Evolutionary conservation across 1,139 yeast genomes (phyloP), one percentile per base, ranked within the genome.

Genomic region (Yamadazyma kanchanaburiensis): DNA sequence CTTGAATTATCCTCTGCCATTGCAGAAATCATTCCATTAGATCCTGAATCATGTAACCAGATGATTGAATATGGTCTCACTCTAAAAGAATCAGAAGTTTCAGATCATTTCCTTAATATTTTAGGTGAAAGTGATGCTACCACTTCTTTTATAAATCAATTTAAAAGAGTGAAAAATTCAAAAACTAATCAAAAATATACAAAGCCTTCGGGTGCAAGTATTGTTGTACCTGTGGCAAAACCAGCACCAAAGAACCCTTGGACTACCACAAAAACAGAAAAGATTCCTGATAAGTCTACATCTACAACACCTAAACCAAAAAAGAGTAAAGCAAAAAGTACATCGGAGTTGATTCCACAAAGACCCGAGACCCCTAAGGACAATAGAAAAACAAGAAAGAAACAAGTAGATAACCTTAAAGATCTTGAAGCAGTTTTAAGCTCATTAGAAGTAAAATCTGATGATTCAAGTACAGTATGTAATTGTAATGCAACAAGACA

Each of bases 401-500:
- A 62, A 35, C 67, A 60, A 25, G 52, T 73, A 25, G 72, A 69
- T 27, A 77, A 70, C 40, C 57, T 81, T 23, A 71, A 77, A 33
- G 86, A 81, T 31, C 62, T 84, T 14, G 78, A 78, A 29, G 58
- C 63, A 1, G 60, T 61, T 0, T 45, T 68, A 27, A 51, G 48
- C 31, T 61, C 59, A 12, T 43, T 69, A 28, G 75, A 69, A 37
- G 41, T 64, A 4, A 36, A 38, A 3, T 22, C 42, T 1, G 36
- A 42, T 13, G 40, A 41, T 3, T 41, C 45, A 3, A 37, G 37
- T 18, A 48, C 67, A 16, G 45, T 42, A 5, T 94, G 99, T 50
- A 74, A 81, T 40, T 94, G 99, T 49, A 80, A 79, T 74, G 91
- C 85, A 1, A 77, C 84, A 2, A 65, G 84, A 35, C 98, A 94